Percentiles rank a stretch among this genome's conserved stretches.
These are phyloP conservation scores for Komagataella pseudopastoris DNA, from an alignment of 805 yeast genomes.

Conservation along the genomic window DNA sequence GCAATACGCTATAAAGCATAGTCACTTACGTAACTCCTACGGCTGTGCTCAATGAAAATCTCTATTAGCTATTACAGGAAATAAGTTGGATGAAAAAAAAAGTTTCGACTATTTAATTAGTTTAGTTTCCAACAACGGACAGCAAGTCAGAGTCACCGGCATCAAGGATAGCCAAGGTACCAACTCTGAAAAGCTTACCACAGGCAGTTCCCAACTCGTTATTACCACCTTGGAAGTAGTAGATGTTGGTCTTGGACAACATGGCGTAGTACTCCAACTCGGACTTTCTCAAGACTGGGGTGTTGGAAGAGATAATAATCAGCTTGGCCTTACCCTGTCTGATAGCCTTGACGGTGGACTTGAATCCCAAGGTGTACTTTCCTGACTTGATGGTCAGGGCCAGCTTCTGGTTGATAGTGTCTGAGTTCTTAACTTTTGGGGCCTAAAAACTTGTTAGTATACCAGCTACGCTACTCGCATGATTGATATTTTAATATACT, in stretches of 20 bases:
- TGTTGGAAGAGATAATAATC: constrained; percentile 96
- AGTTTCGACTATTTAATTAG: neutral
- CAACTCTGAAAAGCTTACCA: constrained; percentile 99
- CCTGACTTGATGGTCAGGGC: constrained; percentile 98
- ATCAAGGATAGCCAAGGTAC: constrained; percentile 89
- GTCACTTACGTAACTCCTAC: too few species aligned
- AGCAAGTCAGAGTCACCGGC: constrained; percentile 99
- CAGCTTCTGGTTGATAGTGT: constrained; percentile 95
- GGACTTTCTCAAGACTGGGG: constrained; percentile 99
- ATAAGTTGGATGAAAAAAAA: neutral
- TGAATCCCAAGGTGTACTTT: constrained; percentile 99
- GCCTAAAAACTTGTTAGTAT: constrained; percentile 52
- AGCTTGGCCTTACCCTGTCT: constrained; percentile 99
- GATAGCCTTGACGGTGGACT: constrained; percentile 94
- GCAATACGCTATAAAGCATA: too few species aligned
- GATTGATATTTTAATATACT: constrained; percentile 31
- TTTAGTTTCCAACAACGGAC: constrained; percentile 29
- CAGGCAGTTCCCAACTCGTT: constrained; percentile 99
- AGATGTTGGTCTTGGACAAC: constrained; percentile 93
- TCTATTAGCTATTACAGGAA: neutral
- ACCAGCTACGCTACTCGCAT: neutral
- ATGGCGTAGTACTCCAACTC: constrained; percentile 99
- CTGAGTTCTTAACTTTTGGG: constrained; percentile 90
- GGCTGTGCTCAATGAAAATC: neutral
- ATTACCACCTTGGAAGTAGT: constrained; percentile 99